Evolutionary conservation across 2,329 filamentous ascomycete species (phyloP), one percentile per base, ranked within the genome.

Genomic region (Nemania bipapillata): DNA sequence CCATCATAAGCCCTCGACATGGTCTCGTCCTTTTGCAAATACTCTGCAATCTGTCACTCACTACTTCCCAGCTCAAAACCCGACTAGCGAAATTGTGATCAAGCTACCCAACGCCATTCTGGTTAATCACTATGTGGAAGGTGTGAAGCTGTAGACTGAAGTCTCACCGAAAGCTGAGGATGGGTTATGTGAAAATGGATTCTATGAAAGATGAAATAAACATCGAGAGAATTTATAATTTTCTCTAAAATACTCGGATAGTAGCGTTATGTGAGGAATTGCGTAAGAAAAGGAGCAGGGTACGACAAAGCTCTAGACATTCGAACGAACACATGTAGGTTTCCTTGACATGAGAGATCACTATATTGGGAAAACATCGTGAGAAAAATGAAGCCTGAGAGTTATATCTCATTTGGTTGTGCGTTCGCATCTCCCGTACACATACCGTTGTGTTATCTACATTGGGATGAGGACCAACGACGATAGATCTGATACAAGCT

Each of bases 361-460:
- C 67, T 0, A 17, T 56, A 4, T 37, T 69, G 12, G 1, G 32
- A 2, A 0, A 17, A 8, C 20, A 3, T 12, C 9, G 2, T 1
- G 28, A 26, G 1, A 5, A 26, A 65, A 42, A 57, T 69, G 59
- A 32, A 24, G 45, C 66, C 66, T 15, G 26, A 71, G n/a, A 66
- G 66, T 22, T 2, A 7, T 66, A 58, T 50, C 53, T 63, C 72
- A 0, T 79, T 79, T 32, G 77, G 79, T 17, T 77, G 79, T 1
- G 78, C 78, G 0, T 78, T 79, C 56, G 74, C 77, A 3, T 79
- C 78, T 0, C 74, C 77, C 1, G 71, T 79, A 0, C 77, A 80
- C 11, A 50, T 80, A 2, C 70, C 78, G 35, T 50, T 79, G 0
- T 73, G 75, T 53, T 79, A 78, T 15, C 62, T 68, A 0, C 73